A percentile compares a stretch with the other conserved stretches of the same genome.
These are phyloP conservation scores for Oenanthe sinensis DNA, from an alignment of 129 eudicot species.

Conservation along the genomic window DNA sequence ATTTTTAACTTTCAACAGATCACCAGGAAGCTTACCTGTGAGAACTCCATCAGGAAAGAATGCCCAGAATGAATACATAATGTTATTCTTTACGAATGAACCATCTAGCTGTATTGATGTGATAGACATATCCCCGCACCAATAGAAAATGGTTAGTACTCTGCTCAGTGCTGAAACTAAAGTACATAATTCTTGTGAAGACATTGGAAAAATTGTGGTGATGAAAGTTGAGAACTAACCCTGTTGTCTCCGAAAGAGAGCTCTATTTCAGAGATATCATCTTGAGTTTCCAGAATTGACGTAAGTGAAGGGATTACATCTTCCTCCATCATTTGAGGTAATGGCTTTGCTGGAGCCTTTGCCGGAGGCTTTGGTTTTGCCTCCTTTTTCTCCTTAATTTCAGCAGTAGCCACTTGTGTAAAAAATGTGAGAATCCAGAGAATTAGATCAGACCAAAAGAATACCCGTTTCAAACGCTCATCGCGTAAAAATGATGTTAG, in stretches of 20 bases:
- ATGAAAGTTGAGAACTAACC: constrained; percentile 24
- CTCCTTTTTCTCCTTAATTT: constrained; percentile 43
- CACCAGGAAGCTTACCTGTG: constrained; percentile 38
- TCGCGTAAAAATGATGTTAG: background rate
- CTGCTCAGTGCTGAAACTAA: background rate
- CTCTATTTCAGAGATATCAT: constrained; percentile 55
- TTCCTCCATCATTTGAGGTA: constrained; percentile 79
- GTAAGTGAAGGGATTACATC: constrained; percentile 73
- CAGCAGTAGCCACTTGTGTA: constrained; percentile 44
- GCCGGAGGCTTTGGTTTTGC: constrained; percentile 43
- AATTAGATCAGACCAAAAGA: background rate
- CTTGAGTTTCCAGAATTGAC: constrained; percentile 53
- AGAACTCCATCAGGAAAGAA: constrained; percentile 75
- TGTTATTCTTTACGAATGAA: constrained; percentile 52
- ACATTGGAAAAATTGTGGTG: background rate
- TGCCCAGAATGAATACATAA: constrained; percentile 70
- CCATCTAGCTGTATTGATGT: constrained; percentile 59
- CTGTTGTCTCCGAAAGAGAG: constrained; percentile 53
- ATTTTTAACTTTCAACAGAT: background rate
- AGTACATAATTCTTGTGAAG: background rate
- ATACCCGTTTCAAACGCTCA: background rate
- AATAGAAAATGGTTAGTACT: background rate
- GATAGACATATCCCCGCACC: too few relatives aligned
- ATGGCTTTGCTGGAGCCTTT: constrained; percentile 59
- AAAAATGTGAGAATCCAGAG: background rate